Conservation (phyloP, 2,329 filamentous ascomycete species). For the Shiraia bambusicola region DNA sequence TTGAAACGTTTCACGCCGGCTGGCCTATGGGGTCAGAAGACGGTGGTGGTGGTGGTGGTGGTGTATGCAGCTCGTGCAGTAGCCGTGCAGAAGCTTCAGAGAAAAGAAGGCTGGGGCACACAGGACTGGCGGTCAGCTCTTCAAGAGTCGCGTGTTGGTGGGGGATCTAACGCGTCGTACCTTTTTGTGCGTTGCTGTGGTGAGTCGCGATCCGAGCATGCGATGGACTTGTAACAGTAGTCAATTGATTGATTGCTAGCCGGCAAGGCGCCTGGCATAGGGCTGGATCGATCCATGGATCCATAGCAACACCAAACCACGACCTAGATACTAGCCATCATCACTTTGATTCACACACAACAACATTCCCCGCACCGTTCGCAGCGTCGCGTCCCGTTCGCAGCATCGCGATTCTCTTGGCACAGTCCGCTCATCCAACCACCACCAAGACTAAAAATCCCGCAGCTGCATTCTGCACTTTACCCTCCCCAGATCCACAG, state of each 20-base stretch:
- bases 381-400: conserved; percentile 8
- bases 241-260: conserved; percentile 29
- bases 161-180: conserved; percentile 19
- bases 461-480: conserved; percentile 30
- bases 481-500: no score
- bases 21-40: conserved; percentile 24
- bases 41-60: conserved; percentile 16
- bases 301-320: conserved; percentile 22
- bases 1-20: conserved; percentile 36
- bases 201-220: conserved; percentile 33
- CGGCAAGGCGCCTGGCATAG: conserved; percentile 15
- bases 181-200: conserved; percentile 17
- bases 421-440: conserved; percentile 5
- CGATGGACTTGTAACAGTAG: conserved; percentile 3
- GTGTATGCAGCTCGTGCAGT: conserved; percentile 34
- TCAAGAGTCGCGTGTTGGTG: conserved; percentile 16
- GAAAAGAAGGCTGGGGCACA: conserved; percentile 30
- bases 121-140: conserved; percentile 31
- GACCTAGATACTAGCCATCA: no score
- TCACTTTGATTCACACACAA: conserved; percentile 8
- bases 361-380: conserved; percentile 3
- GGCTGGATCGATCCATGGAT: no score
- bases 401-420: conserved; percentile 15
- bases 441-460: conserved; percentile 30
- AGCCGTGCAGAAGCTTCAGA: conserved; percentile 25